phyloP scores from a whole-genome alignment of 176 grass and related monocot species.

The Thinopyrum elongatum region DNA sequence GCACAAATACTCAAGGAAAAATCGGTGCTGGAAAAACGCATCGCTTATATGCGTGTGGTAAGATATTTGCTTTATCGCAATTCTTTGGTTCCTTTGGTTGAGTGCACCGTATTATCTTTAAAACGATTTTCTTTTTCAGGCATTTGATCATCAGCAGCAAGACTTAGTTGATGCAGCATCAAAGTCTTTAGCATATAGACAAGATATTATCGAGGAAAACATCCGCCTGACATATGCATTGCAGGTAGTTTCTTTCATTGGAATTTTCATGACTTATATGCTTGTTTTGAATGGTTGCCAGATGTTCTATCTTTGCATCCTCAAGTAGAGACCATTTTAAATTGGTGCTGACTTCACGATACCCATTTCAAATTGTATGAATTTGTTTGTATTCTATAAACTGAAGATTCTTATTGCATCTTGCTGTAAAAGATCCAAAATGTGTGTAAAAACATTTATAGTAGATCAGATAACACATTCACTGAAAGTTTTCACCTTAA shows the following conservation, averaged over 20 bases:
- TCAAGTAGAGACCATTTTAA: slow-evolving; percentile 6
- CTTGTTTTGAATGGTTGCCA: background rate
- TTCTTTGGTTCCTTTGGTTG: background rate
- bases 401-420: slow-evolving; percentile 15
- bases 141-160: slow-evolving; percentile 90
- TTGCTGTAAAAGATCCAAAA: slow-evolving; percentile 6
- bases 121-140: slow-evolving; percentile 44
- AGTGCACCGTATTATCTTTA: background rate
- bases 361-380: slow-evolving; percentile 1
- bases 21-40: slow-evolving; percentile 70
- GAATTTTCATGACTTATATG: background rate
- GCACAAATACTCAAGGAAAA: slow-evolving; percentile 70
- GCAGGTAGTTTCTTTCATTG: slow-evolving; percentile 54
- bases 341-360: background rate
- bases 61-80: slow-evolving; percentile 14
- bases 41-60: slow-evolving; percentile 87
- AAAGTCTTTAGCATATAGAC: slow-evolving; percentile 93
- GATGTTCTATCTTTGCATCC: slow-evolving; percentile 4
- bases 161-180: slow-evolving; percentile 87
- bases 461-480: background rate
- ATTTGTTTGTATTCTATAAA: background rate
- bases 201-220: slow-evolving; percentile 96
- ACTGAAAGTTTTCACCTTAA: background rate
- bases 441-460: background rate
- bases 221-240: slow-evolving; percentile 72